Percentiles rank a stretch among this genome's conserved stretches.
These are phyloP conservation scores for Juglanconis juglandina DNA, from an alignment of 2,329 filamentous ascomycete species.

Conservation along the genomic window DNA sequence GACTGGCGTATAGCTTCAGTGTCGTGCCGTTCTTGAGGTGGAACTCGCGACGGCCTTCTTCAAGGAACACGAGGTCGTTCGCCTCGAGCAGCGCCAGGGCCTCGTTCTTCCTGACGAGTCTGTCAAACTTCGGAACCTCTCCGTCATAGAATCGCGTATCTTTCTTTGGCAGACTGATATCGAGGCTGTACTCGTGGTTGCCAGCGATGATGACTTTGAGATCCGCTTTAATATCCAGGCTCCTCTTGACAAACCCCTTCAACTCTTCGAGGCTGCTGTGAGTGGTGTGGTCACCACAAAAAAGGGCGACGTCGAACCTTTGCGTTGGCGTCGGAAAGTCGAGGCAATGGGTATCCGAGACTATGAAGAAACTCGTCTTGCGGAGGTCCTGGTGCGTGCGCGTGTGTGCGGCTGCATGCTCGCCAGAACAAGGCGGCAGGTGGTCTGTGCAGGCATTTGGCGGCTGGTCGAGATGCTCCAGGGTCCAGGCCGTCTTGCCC, in stretches of 20 bases:
- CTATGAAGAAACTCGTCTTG: not conserved
- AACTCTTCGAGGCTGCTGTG: not conserved
- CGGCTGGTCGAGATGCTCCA: no score
- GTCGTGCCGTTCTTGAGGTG: constrained; percentile 36
- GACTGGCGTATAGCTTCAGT: constrained; percentile 43
- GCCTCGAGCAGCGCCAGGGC: not conserved
- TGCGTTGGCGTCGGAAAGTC: not conserved
- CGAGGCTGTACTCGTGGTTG: constrained; percentile 48
- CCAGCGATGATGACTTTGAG: constrained; percentile 49
- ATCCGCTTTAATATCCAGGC: constrained; percentile 33
- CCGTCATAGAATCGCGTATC: constrained; percentile 12
- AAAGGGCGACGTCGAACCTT: not conserved
- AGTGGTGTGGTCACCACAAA: not conserved
- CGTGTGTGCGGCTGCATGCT: not conserved
- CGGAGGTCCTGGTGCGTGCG: not conserved
- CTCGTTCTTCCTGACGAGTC: not conserved
- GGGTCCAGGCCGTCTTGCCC: no score
- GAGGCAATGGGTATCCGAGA: not conserved
- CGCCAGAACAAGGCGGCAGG: no score
- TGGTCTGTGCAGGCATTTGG: no score
- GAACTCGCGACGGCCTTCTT: constrained; percentile 41
- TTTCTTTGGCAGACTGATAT: constrained; percentile 17
- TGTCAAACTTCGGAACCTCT: not conserved
- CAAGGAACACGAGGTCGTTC: constrained; percentile 34
- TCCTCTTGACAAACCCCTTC: not conserved